These are phyloP conservation scores for Termitomyces sp. DNA, from an alignment of 768 basidiomycete species.

Conservation along the genomic window DNA sequence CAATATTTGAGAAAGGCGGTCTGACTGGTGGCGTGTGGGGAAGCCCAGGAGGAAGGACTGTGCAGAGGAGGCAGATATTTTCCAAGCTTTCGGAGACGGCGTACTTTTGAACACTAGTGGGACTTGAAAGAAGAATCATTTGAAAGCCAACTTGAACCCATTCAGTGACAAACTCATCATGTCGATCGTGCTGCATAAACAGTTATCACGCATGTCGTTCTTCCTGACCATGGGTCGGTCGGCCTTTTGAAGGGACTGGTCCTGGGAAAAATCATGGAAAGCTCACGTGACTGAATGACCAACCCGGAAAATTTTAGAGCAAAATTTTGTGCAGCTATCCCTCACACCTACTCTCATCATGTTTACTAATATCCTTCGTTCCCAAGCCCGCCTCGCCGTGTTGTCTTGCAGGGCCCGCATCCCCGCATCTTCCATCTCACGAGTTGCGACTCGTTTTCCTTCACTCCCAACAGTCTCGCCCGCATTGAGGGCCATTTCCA, in stretches of 20 bases:
- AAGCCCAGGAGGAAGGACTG: constrained; percentile 28
- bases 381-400: constrained; percentile 29
- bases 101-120: not conserved
- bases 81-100: not conserved
- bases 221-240: no score
- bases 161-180: no score
- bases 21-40: constrained; percentile 36
- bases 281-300: not conserved
- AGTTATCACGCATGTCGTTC: no score
- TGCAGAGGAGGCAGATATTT: constrained; percentile 13
- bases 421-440: constrained; percentile 1
- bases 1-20: constrained; percentile 35
- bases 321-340: not conserved
- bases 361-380: constrained; percentile 32
- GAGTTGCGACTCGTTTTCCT: not conserved
- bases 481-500: constrained; percentile 15
- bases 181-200: no score
- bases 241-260: not conserved
- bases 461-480: not conserved
- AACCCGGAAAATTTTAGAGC: not conserved
- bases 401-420: constrained; percentile 18
- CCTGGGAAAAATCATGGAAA: not conserved
- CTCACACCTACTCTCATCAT: constrained; percentile 20
- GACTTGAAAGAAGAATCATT: no score
- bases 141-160: no score